phyloP scores from a whole-genome alignment of 768 basidiomycete species.

The Termitomyces heimii region DNA sequence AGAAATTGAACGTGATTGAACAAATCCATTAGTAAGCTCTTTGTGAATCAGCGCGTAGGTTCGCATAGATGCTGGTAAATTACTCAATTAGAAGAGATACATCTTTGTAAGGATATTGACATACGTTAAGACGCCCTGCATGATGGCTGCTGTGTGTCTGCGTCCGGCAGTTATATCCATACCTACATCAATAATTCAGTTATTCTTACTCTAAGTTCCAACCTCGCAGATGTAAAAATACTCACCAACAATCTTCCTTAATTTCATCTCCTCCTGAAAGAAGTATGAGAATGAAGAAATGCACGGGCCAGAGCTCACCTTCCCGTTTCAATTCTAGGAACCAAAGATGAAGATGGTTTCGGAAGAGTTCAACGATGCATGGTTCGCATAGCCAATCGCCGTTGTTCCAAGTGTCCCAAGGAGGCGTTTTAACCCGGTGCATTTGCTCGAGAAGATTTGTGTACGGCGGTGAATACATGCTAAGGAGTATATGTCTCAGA shows the following conservation, averaged over 20 bases:
- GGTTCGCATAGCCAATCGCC: slow-evolving; percentile 24
- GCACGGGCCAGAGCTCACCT: slow-evolving; percentile 7
- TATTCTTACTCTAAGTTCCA: too few species aligned
- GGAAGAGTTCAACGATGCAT: slow-evolving; percentile 21
- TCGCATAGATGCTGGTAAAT: slow-evolving; percentile 16
- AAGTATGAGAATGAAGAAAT: neutral
- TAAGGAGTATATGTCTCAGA: neutral
- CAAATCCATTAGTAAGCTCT: neutral
- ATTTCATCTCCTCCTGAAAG: slow-evolving; percentile 8
- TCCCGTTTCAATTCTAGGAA: slow-evolving; percentile 15
- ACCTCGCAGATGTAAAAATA: neutral
- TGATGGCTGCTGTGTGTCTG: slow-evolving; percentile 20
- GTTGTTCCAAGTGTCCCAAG: slow-evolving; percentile 19
- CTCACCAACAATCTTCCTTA: slow-evolving; percentile 22
- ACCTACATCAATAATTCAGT: slow-evolving; percentile 12
- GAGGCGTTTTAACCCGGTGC: slow-evolving; percentile 6
- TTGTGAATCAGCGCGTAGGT: slow-evolving; percentile 8
- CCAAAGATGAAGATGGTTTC: slow-evolving; percentile 22
- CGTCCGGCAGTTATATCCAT: slow-evolving; percentile 25
- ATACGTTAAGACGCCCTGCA: slow-evolving; percentile 21
- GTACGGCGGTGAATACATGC: neutral
- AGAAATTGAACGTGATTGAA: neutral
- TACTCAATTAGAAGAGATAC: neutral
- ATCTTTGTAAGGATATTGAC: neutral
- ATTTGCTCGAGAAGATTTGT: slow-evolving; percentile 7